Percentiles rank a stretch among this genome's conserved stretches.
phyloP scores from a whole-genome alignment of 2,329 filamentous ascomycete species.

The Penicillium corylophilum region DNA sequence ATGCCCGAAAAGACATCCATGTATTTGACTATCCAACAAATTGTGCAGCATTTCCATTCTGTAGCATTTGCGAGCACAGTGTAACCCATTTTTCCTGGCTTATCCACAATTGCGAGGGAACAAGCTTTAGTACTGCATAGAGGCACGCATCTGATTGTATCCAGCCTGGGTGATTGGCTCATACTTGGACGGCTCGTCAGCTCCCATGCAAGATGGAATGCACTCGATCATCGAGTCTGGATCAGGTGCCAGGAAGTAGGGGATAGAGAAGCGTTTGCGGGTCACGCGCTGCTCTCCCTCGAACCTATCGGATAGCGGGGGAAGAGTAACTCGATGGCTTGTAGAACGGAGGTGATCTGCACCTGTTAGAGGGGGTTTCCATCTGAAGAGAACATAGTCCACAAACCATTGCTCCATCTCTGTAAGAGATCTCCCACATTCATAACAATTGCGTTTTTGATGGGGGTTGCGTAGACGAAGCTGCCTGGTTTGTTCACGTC shows the following conservation, averaged over 20 bases:
- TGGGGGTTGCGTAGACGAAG: slow-evolving; percentile 43
- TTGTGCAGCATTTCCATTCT: not conserved
- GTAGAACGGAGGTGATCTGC: slow-evolving; percentile 53
- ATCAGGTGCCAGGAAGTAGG: slow-evolving; percentile 58
- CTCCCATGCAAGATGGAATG: slow-evolving; percentile 48
- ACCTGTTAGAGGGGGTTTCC: slow-evolving; percentile 1
- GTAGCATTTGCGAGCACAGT: not conserved
- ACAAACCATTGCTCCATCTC: slow-evolving; percentile 51
- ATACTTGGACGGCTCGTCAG: slow-evolving; percentile 50
- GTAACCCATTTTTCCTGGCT: not conserved
- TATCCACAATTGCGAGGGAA: not conserved
- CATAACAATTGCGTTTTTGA: slow-evolving; percentile 47
- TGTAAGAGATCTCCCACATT: slow-evolving; percentile 53
- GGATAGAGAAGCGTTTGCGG: slow-evolving; percentile 57
- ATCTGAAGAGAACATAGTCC: not conserved
- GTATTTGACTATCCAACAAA: not conserved
- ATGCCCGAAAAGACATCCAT: not conserved
- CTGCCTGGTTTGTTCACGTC: slow-evolving; percentile 39
- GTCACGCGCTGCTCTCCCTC: slow-evolving; percentile 47
- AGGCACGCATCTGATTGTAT: slow-evolving; percentile 31
- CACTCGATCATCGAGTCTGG: slow-evolving; percentile 53
- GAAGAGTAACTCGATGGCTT: slow-evolving; percentile 53
- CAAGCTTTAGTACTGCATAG: slow-evolving; percentile 12
- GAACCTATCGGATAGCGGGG: slow-evolving; percentile 41
- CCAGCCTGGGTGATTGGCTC: slow-evolving; percentile 47